Evolutionary conservation across 306 rosid genomes (phyloP), one percentile per base, ranked within the genome.

Genomic region (Sphenostylis stenocarpa): DNA sequence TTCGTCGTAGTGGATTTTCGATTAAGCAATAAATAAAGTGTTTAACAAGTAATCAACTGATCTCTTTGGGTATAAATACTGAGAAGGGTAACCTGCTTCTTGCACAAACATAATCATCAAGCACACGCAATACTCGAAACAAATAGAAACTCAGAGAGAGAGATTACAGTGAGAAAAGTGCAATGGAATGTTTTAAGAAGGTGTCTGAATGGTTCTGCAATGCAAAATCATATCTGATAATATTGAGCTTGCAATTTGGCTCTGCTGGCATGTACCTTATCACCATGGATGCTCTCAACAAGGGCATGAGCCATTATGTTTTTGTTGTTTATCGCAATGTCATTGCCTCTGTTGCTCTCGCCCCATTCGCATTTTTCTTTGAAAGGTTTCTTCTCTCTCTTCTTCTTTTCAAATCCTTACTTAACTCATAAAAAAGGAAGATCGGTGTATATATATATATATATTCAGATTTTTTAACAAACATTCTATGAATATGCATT

Each of bases 181-280:
- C 31, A 41, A 0, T 28, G 61, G 51, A 78, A 36, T 75, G 11
- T 55, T 70, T 52, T 65, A 80, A 70, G 72, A 84, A 71, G 13
- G 41, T 71, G 1, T 7, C 15, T 12, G 63, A 55, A 0, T 52
- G 75, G 83, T 11, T 85, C 7, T 11, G 43, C 7, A 73, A 78
- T 21, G 38, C 84, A 74, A 90, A 87, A 76, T 83, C 91, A 6
- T 88, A 85, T 82, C 62, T 90, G 81, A 87, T 89, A 16, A 87
- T 90, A 77, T 29, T 90, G 56, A 88, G 91, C 39, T 76, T 91
- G 79, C 94, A 90, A 75, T 91, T 94, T 24, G 98, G 98, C 0
- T 91, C 89, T 1, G 98, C 98, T 0, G 98, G 98, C 10, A 91
- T 91, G 97, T 88, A 90, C 57, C 81, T 94, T 57, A 82, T 94